phyloP scores from a whole-genome alignment of 2,329 filamentous ascomycete species.

The Neofusicoccum laricinum region DNA sequence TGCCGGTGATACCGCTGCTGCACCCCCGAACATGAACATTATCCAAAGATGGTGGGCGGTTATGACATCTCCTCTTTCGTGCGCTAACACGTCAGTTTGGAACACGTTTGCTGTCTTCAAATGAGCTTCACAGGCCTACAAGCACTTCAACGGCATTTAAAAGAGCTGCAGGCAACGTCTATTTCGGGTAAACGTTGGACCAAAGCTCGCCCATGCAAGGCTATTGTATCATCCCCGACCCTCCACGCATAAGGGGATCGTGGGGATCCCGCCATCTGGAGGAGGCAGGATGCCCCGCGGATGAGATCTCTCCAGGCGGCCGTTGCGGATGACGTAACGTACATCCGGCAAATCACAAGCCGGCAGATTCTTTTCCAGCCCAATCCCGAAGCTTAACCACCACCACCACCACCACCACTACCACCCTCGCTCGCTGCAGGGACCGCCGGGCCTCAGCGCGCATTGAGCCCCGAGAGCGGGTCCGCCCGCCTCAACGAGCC shows the following conservation, averaged over 20 bases:
- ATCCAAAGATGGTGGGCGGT: too few relatives aligned
- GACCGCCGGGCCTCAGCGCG: too few relatives aligned
- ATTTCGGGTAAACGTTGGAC: neutral
- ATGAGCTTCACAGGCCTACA: too few relatives aligned
- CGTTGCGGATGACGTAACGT: neutral
- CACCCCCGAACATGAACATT: too few relatives aligned
- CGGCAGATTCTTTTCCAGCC: slow-evolving; percentile 7
- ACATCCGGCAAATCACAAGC: neutral
- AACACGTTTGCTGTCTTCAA: too few relatives aligned
- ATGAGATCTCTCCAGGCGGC: neutral
- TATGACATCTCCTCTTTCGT: too few relatives aligned
- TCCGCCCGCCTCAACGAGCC: neutral
- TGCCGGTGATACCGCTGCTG: neutral
- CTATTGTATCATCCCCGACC: neutral
- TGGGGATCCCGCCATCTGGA: neutral
- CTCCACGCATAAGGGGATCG: neutral
- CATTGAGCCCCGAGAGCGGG: neutral
- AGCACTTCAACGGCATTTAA: too few relatives aligned
- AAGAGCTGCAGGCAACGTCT: neutral
- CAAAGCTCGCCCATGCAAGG: neutral
- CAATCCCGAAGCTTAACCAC: neutral
- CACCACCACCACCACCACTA: too few relatives aligned
- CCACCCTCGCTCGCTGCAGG: neutral
- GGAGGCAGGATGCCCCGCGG: neutral
- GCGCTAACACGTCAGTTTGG: too few relatives aligned